Conservation (phyloP, 1,139 yeast genomes). For the Zygoascus meyerae region DNA sequence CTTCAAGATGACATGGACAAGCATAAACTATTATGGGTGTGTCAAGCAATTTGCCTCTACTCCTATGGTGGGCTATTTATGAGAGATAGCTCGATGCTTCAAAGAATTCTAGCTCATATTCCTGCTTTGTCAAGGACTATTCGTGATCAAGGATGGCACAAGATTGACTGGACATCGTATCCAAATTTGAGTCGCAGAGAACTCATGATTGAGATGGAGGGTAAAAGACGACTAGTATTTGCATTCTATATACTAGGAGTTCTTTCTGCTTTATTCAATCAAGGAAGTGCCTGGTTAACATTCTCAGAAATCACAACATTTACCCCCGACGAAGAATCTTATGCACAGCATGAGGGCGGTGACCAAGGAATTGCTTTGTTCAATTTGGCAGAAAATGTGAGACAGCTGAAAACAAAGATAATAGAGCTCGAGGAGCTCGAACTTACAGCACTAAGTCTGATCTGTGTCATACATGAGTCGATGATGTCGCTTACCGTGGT, state of each 20-base stretch:
- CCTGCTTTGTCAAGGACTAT: not conserved
- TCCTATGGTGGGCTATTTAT: conserved; percentile 5
- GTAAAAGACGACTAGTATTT: conserved; percentile 1
- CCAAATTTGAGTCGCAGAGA: not conserved
- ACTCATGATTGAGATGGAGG: not conserved
- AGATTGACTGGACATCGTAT: not conserved
- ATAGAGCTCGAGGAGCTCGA: not conserved
- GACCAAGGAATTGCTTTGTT: not conserved
- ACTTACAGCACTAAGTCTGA: not conserved
- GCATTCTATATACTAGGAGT: conserved; percentile 3
- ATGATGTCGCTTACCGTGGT: not conserved
- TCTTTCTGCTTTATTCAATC: conserved; percentile 1
- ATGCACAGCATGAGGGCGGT: not conserved
- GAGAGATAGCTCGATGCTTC: conserved; percentile 4
- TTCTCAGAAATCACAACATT: conserved; percentile 1
- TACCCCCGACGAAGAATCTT: not conserved
- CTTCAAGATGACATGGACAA: conserved; percentile 6
- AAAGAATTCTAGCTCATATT: conserved; percentile 4
- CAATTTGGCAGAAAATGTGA: not conserved
- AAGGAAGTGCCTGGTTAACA: conserved; percentile 3
- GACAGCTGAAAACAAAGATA: not conserved
- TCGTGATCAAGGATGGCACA: conserved; percentile 2
- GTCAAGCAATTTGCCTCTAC: conserved; percentile 2
- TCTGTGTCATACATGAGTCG: conserved; percentile 4
- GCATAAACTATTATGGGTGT: conserved; percentile 1